phyloP scores from a whole-genome alignment of 2,329 filamentous ascomycete species.

The Bipolaris bicolor region DNA sequence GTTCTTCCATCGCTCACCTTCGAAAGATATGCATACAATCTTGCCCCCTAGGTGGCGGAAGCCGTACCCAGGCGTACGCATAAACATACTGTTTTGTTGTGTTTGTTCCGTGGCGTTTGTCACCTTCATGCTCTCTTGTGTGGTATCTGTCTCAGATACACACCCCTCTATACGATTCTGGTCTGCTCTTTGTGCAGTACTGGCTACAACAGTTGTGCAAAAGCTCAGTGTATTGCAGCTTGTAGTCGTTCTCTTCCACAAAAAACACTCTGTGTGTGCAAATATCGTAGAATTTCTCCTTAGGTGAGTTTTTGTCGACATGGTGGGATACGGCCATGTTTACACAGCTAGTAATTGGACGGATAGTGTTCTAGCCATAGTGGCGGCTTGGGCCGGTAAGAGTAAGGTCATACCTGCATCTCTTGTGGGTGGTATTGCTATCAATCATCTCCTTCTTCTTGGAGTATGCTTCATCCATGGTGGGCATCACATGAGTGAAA shows the following conservation, averaged over 20 bases:
- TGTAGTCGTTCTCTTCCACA: neutral
- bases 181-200: neutral
- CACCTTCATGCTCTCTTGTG: neutral
- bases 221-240: constrained; percentile 2
- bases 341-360: constrained; percentile 1
- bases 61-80: too few species aligned
- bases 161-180: neutral
- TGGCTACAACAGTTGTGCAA: neutral
- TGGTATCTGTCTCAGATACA: neutral
- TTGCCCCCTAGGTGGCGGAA: too few species aligned
- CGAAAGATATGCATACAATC: too few species aligned
- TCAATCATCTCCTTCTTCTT: constrained; percentile 1
- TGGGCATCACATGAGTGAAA: neutral
- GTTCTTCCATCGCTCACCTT: too few species aligned
- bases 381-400: neutral
- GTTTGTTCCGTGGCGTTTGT: neutral
- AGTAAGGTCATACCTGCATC: neutral
- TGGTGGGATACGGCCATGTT: neutral
- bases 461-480: constrained; percentile 1
- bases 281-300: neutral
- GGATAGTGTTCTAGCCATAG: neutral
- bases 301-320: neutral
- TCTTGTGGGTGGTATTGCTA: neutral
- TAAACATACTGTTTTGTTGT: neutral
- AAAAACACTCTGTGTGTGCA: neutral